Evolutionary conservation across 2,329 filamentous ascomycete species (phyloP), one percentile per base, ranked within the genome.

Genomic region (Aphanocladium album): DNA sequence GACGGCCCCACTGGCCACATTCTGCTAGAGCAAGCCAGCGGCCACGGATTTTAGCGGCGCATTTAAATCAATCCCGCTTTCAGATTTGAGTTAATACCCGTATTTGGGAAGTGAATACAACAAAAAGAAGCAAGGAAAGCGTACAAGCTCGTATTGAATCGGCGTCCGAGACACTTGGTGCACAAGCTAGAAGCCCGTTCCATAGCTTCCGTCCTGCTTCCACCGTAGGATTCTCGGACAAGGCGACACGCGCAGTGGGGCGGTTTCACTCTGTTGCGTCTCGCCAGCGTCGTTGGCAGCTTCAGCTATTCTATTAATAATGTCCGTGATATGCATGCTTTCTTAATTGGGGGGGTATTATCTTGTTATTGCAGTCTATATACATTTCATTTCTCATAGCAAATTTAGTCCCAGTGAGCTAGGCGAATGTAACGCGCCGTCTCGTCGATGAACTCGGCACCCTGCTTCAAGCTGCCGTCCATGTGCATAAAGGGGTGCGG

Each of bases 401-500:
- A 9, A 8, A 6, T 23, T 39, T 16, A 41, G 17, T 53, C 57
- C 41, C 61, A 64, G 57, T 69, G 67, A 9, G 70, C 70, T 33
- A 69, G 56, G 9, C 71, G 67, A 56, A 74, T 68, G 30, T 70
- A 71, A 55, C 65, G 68, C 12, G 71, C 71, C 16, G 68, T 74
- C 58, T 62, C 63, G 21, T 71, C 65, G 49, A 74, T 74, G 46
- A 73, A 74, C 21, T 73, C 68, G 7, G 67, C 66, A 5, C 70
- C 73, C 65, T 74, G 73, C 72, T 70, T 72, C 37, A 74, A 64
- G 60, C 70, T 66, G 63, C 70, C 71, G 52, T 74, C 76, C 77
- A 80, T 79, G 65, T 80, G 77, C 76, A 79, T 78, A 64, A 81
- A 82, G 0, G 76, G 76, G 63, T 82, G 79, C 11, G 79, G 79